Evolutionary conservation across 2,329 filamentous ascomycete genomes (phyloP), one percentile per base, ranked within the genome.

Genomic region (Fusarium hostae): DNA sequence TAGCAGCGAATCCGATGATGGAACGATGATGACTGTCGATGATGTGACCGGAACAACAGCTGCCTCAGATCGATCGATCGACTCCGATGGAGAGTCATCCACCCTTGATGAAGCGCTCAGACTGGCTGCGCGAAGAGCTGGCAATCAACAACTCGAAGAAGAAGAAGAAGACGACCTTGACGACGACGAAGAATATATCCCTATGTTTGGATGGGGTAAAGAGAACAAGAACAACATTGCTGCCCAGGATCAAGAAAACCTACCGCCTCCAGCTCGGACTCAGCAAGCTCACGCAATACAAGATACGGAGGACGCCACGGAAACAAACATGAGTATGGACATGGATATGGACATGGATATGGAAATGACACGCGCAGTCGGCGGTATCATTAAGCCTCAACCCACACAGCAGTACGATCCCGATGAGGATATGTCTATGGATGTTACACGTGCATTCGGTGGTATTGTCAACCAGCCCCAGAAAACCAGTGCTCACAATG

Each of bases 341-440:
- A 82, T 84, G 76, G 83, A 84, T 9, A 83, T 85, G 80, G 84
- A 85, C 12, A 64, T 61, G 56, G 60, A 63, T 10, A 62, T 63
- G 59, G 59, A 64, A 15, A 88, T 89, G 74, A 90, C 88, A 4
- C 81, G 79, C 45, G 84, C 86, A 12, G 81, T 89, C 47, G 88
- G 88, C 7, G 83, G 86, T n/a, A 90, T 90, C 45, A 76, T 87
- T 41, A 80, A 78, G 68, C 28, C 84, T 56, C 77, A 85, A 28
- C 78, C 82, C 9, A 85, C 87, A 16, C 84, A 84, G 16, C 79
- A 81, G 20, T 41, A 47, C 15, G 74, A 78, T 5, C 83, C 86
- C 28, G 86, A 88, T 24, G 88, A 89, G 70, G 93, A 95, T 41
- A 91, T 97, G 86, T 96, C 94, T 26, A 98, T 98, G 95, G 95